Percentiles rank a stretch among this genome's conserved stretches.
Conservation (phyloP, 805 yeast genomes). For the Saccharomycopsis babjevae region DNA sequence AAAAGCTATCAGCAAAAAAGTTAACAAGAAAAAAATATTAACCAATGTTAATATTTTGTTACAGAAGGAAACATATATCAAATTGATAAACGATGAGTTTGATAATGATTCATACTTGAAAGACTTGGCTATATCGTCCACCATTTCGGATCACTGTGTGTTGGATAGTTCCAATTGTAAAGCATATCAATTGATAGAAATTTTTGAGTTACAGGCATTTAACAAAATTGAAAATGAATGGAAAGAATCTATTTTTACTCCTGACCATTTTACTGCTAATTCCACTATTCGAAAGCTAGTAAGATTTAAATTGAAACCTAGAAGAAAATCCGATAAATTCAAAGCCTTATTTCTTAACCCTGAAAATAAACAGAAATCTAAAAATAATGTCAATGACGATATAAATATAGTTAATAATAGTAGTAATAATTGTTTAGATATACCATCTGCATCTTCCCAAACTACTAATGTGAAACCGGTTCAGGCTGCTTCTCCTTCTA, state of each 20-base stretch:
- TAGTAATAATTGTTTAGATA: neutral
- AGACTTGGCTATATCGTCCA: neutral
- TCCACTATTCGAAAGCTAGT: conserved; percentile 13
- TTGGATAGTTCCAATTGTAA: conserved; percentile 19
- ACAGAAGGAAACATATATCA: neutral
- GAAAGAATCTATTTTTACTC: conserved; percentile 28
- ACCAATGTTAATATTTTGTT: conserved; percentile 3
- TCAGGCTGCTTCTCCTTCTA: neutral
- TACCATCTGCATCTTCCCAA: neutral
- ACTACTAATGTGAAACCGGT: neutral
- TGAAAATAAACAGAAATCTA: neutral
- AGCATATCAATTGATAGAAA: conserved; percentile 44
- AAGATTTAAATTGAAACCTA: conserved; percentile 1
- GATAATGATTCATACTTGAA: conserved; percentile 3
- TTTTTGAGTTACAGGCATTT: conserved; percentile 56
- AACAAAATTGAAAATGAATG: conserved; percentile 43
- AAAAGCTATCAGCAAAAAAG: conserved; percentile 1
- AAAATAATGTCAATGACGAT: neutral
- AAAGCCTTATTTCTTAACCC: neutral
- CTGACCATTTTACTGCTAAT: conserved; percentile 14
- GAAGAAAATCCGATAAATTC: neutral
- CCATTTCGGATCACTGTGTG: neutral
- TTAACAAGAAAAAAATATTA: conserved; percentile 7
- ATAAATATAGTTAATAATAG: neutral
- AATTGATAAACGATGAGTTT: conserved; percentile 10